Percentiles rank a stretch among this genome's conserved stretches.
phyloP scores from a whole-genome alignment of 495 filamentous ascomycete genomes.

The Aspergillus homomorphus region DNA sequence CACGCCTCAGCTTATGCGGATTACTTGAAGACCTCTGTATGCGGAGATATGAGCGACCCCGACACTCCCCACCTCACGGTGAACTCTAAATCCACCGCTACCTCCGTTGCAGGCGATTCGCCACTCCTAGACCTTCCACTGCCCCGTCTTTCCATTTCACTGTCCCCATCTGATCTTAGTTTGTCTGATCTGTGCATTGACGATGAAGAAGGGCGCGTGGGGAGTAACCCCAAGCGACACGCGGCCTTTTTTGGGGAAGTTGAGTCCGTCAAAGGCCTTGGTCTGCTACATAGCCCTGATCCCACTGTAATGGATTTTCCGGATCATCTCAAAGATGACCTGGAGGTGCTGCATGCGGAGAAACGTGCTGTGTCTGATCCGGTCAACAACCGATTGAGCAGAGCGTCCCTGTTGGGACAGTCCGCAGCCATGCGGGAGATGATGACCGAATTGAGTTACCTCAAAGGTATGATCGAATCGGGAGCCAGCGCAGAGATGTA shows the following conservation, averaged over 20 bases:
- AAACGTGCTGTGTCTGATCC: slow-evolving; percentile 7
- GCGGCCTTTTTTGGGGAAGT: slow-evolving; percentile 41
- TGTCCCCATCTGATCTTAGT: slow-evolving; percentile 31
- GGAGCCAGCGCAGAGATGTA: slow-evolving; percentile 21
- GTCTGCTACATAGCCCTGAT: slow-evolving; percentile 27
- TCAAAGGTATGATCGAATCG: slow-evolving; percentile 49
- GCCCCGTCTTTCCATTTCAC: slow-evolving; percentile 32
- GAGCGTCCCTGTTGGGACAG: slow-evolving; percentile 27
- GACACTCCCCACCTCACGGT: slow-evolving; percentile 41
- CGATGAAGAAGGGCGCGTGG: slow-evolving; percentile 35
- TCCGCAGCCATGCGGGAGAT: slow-evolving; percentile 45
- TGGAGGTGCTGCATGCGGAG: slow-evolving; percentile 4
- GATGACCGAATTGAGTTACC: slow-evolving; percentile 52
- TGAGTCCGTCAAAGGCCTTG: slow-evolving; percentile 31
- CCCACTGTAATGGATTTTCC: slow-evolving; percentile 28
- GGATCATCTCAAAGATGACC: slow-evolving; percentile 16
- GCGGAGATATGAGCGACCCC: slow-evolving; percentile 31
- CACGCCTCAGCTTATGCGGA: slow-evolving; percentile 18
- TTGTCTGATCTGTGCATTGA: slow-evolving; percentile 38
- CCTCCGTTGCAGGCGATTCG: slow-evolving; percentile 30
- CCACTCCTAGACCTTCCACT: slow-evolving; percentile 27
- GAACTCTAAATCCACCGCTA: slow-evolving; percentile 36
- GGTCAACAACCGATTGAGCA: slow-evolving; percentile 22
- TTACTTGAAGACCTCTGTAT: slow-evolving; percentile 22
- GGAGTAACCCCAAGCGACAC: slow-evolving; percentile 46